Evolutionary conservation across 768 basidiomycete species (phyloP), one percentile per base, ranked within the genome.

Genomic region (Podaxis sp.): DNA sequence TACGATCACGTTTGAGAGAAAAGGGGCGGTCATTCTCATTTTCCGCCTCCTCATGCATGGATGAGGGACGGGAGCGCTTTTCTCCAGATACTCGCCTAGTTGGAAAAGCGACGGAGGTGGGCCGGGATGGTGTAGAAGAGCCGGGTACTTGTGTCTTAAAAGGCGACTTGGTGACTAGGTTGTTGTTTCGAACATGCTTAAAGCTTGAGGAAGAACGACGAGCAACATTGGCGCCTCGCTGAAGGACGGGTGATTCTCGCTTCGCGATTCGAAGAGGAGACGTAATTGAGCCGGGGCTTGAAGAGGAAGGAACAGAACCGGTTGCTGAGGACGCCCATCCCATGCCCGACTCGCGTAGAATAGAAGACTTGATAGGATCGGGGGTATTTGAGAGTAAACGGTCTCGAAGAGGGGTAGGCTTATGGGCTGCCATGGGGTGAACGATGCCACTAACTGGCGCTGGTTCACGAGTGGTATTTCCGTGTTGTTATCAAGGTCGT

Each of bases 131-230:
- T n/a, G 81, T 75, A 2, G 82, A 73, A 36, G 84, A 78, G n/a
- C 80, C 78, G 53, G 85, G 80, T 26, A 84, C 78, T 64, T 86
- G 84, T 2, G 84, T 84, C 68, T 89, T 90, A 78, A 95, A 95
- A 10, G 92, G 92, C 11, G 93, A 95, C 67, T 93, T 93, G 30
- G 89, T 87, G 17, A 95, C 93, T 60, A 93, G 87, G 70, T 89
- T 87, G 72, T 87, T 91, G 68, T 78, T 87, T 68, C 82, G 83
- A 66, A 93, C 82, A 73, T 91, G 91, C 66, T 84, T 88, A 76
- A 88, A 94, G 73, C 90, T 92, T 46, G 86, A 88, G 7, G 90
- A 92, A 15, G 85, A 81, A 48, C 92, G 83, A 36, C 92, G 85
- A 53, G 87, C 86, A 50, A 92, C 74, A n/a, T 76, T 73, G 50